These are phyloP conservation scores for Sporothrix brunneoviolacea DNA, from an alignment of 2,329 filamentous ascomycete genomes.

Conservation along the genomic window DNA sequence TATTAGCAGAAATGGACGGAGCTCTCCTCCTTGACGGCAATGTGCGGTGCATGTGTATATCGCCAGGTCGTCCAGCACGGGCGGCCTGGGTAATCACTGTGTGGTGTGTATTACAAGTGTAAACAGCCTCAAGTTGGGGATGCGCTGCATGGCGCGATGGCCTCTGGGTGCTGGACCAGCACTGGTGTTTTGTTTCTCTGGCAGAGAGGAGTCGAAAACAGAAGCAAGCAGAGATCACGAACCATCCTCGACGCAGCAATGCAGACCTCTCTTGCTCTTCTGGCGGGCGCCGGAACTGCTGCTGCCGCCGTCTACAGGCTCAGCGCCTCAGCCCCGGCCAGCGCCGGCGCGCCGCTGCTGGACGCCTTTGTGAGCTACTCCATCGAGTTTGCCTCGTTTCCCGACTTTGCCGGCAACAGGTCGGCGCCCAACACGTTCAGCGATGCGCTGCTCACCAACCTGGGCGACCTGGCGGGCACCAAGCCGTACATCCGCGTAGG, in stretches of 20 bases:
- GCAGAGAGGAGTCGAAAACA: too few relatives aligned
- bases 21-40: neutral
- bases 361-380: conserved; percentile 36
- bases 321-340: conserved; percentile 5
- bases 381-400: conserved; percentile 46
- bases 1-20: neutral
- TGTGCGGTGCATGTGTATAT: neutral
- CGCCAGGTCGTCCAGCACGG: neutral
- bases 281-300: neutral
- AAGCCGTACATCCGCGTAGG: conserved; percentile 56
- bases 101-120: neutral
- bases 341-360: conserved; percentile 26
- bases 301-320: conserved; percentile 1
- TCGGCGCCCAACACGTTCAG: conserved; percentile 53
- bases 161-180: neutral
- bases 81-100: neutral
- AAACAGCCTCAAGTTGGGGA: too few relatives aligned
- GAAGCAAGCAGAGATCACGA: too few relatives aligned
- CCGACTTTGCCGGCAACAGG: conserved; percentile 47
- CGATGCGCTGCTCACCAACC: conserved; percentile 51
- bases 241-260: too few relatives aligned
- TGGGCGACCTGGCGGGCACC: conserved; percentile 47
- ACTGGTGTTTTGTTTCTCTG: neutral
- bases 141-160: neutral
- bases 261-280: too few relatives aligned